Evolutionary conservation across 129 eudicot species (phyloP).

Genomic region (Chrysanthemum lavandulifolium): DNA sequence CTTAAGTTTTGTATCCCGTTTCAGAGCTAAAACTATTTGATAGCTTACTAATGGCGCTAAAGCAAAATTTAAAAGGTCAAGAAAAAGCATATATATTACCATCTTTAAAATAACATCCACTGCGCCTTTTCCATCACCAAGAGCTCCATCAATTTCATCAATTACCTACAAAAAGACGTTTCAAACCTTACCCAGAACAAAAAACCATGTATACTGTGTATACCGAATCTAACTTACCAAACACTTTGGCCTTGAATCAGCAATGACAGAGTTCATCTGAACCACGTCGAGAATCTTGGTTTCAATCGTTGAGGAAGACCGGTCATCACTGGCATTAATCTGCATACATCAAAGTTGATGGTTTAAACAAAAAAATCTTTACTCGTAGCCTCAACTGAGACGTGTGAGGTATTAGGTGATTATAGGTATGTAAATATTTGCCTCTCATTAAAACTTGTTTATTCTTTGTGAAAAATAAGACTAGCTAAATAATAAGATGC

Average conservation of each 20-base stretch:
- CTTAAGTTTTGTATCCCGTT: neutral
- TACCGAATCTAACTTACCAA: slow-evolving; percentile 49
- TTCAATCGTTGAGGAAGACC: slow-evolving; percentile 78
- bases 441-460: neutral
- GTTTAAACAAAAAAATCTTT: neutral
- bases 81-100: slow-evolving; percentile 40
- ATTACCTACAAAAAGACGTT: slow-evolving; percentile 50
- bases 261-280: slow-evolving; percentile 91
- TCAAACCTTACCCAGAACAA: neutral
- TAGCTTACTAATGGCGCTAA: too few species aligned
- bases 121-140: slow-evolving; percentile 97
- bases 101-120: slow-evolving; percentile 85
- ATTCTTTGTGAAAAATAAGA: neutral
- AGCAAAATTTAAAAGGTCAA: neutral
- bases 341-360: slow-evolving; percentile 20
- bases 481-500: too few species aligned
- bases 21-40: too few species aligned
- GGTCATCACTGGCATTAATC: slow-evolving; percentile 98
- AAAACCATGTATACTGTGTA: slow-evolving; percentile 1
- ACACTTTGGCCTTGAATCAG: slow-evolving; percentile 97
- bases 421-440: neutral
- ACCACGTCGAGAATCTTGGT: slow-evolving; percentile 87
- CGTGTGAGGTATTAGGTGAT: neutral
- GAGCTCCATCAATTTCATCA: slow-evolving; percentile 99
- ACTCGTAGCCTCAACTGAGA: neutral